phyloP scores from a whole-genome alignment of 2,329 filamentous ascomycete species.

The Pseudogymnoascus sp. region DNA sequence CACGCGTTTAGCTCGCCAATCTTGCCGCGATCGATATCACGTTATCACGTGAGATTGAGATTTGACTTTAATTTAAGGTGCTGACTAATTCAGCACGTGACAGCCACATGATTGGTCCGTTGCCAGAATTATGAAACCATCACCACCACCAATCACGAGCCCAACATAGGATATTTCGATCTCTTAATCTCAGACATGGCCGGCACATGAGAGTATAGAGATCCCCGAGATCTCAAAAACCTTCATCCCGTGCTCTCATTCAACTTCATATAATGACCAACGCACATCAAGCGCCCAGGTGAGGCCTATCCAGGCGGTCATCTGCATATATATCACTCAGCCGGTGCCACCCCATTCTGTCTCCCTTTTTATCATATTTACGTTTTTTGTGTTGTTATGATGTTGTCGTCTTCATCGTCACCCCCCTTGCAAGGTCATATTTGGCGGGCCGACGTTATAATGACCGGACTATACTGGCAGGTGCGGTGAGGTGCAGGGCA shows the following conservation, averaged over 20 bases:
- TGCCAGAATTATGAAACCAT: not conserved
- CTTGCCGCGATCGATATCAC: not conserved
- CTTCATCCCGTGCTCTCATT: not conserved
- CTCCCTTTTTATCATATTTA: not conserved
- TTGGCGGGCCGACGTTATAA: not conserved
- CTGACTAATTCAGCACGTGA: not conserved
- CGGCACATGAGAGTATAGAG: not conserved
- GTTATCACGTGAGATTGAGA: not conserved
- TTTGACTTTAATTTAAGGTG: not conserved
- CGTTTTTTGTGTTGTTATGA: not conserved
- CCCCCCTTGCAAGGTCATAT: not conserved
- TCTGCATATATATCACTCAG: not conserved
- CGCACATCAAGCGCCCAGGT: not conserved
- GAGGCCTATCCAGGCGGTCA: not conserved
- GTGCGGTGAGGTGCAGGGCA: not conserved
- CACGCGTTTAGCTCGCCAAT: not conserved
- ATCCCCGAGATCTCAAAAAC: not conserved
- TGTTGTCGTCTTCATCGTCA: not conserved
- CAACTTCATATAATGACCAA: not conserved
- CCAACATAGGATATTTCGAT: not conserved
- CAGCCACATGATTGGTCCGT: not conserved
- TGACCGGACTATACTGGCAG: not conserved
- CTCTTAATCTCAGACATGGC: not conserved
- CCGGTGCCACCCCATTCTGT: not conserved
- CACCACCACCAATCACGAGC: conserved; percentile 1